Base-by-base conservation (phyloP, 768 basidiomycete genomes). In the Serendipita sp. region DNA sequence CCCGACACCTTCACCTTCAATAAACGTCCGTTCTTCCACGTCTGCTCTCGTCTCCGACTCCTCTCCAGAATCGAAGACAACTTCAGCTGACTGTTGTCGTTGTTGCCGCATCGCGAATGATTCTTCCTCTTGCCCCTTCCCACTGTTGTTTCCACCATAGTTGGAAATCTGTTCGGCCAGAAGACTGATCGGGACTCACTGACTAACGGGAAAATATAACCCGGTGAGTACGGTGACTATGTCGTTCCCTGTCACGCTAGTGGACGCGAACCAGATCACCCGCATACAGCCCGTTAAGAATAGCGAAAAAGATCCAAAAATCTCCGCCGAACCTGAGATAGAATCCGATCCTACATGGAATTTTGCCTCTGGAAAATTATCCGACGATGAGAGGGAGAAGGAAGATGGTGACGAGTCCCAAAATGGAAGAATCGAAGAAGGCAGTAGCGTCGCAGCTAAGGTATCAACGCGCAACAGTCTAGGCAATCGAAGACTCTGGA, bases 121-220 rank as follows among this genome's bases (percentile, higher is more conserved):
- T 23, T 23, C 16, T 4, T 23, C 32, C 16, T 35, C 23, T 23
- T 23, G 23, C 23, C 1, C 28, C 56, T n/a, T 4, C 23, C 16
- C 48, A 51, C 16, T 28, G 2, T 35, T n/a, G 16, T 52, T 32
- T 18, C 48, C 18, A 32, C 35, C 35, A 30, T 28, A 11, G 32
- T 28, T 28, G 10, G 35, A 58, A 35, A 41, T n/a, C n/a, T 48
- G 70, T 38, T 35, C 2, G 8, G 56, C 2, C 23, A 94, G 90
- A 70, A 98, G 74, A 0, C 91, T 84, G 74, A 91, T 94, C 2
- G 94, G 94, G 2, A 85, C 92, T 95, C 94, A 97, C 73, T 88
- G 86, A 0, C 86, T 82, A 63, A 97, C 80, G 3, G 92, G 91
- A 90, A 89, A 96, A n/a, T 89, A 86, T 69, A 96, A 86, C 0